These are phyloP conservation scores for Fusarium pininemorale DNA, from an alignment of 2,329 filamentous ascomycete genomes.

Conservation along the genomic window DNA sequence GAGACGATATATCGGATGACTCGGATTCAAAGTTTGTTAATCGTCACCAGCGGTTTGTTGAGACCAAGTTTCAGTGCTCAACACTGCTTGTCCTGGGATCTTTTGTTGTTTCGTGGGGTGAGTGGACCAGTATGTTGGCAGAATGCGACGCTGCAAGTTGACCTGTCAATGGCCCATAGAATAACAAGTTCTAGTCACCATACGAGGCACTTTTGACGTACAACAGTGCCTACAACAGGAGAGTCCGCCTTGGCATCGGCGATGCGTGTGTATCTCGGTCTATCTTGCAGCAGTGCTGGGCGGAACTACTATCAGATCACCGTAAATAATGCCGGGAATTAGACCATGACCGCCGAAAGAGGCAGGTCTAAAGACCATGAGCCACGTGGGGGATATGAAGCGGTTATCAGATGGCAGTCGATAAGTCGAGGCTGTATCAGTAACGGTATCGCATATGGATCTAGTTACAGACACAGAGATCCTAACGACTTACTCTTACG, in stretches of 20 bases:
- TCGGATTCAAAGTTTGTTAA: neutral
- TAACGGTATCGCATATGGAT: fast-evolving
- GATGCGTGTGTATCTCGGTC: neutral
- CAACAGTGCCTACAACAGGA: neutral
- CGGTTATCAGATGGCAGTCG: neutral
- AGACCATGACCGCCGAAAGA: neutral
- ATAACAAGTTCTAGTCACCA: neutral
- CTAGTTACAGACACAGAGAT: neutral
- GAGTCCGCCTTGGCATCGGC: neutral
- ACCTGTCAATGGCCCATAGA: neutral
- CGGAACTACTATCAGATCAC: neutral
- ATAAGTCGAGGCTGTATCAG: neutral
- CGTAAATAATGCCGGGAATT: neutral
- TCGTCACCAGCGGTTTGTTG: fast-evolving
- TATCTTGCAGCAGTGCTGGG: neutral
- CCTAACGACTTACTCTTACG: fast-evolving
- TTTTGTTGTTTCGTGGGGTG: neutral
- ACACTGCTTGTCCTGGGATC: neutral
- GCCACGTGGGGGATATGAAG: neutral
- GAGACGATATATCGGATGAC: neutral
- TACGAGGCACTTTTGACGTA: neutral
- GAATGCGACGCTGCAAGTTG: neutral
- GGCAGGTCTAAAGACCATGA: neutral
- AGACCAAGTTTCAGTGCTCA: neutral
- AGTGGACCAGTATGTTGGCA: neutral